Evolutionary conservation across 148 eudicot species (phyloP).

Genomic region (Spergularia marina): DNA sequence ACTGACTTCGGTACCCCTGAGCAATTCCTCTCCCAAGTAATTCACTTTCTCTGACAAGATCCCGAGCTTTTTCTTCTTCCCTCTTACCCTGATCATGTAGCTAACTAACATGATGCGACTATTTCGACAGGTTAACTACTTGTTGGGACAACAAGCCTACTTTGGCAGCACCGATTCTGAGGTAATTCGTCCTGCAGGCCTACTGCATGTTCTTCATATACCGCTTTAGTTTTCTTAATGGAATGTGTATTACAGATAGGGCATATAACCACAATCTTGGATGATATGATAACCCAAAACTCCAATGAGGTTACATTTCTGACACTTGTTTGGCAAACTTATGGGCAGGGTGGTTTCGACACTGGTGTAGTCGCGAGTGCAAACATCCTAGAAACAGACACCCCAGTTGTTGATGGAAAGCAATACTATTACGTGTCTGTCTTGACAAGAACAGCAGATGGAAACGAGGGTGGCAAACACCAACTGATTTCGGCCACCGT

Average conservation of each 20-base stretch:
- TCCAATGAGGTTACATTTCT: background rate
- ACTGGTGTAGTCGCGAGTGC: constrained; percentile 75
- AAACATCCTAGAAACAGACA: constrained; percentile 65
- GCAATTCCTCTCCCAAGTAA: constrained; percentile 73
- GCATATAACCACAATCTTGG: no score
- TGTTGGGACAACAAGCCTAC: constrained; percentile 88
- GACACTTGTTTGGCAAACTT: constrained; percentile 6
- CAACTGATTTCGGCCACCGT: constrained; percentile 77
- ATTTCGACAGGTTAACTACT: constrained; percentile 59
- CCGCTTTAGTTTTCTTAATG: background rate
- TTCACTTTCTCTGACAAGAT: background rate
- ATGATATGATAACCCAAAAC: background rate
- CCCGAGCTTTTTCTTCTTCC: background rate
- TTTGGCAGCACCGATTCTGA: constrained; percentile 84
- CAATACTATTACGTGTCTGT: constrained; percentile 68
- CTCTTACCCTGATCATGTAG: background rate
- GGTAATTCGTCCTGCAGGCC: constrained; percentile 39
- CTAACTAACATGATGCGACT: constrained; percentile 1
- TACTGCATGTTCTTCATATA: no score
- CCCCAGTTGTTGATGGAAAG: constrained; percentile 56
- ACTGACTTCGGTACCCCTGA: constrained; percentile 91
- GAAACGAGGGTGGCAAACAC: constrained; percentile 97
- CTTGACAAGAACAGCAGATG: constrained; percentile 95
- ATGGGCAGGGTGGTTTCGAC: constrained; percentile 84
- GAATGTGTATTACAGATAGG: background rate